Conservation (phyloP, 2,329 filamentous ascomycete species). For the Blumeria hordei region DNA sequence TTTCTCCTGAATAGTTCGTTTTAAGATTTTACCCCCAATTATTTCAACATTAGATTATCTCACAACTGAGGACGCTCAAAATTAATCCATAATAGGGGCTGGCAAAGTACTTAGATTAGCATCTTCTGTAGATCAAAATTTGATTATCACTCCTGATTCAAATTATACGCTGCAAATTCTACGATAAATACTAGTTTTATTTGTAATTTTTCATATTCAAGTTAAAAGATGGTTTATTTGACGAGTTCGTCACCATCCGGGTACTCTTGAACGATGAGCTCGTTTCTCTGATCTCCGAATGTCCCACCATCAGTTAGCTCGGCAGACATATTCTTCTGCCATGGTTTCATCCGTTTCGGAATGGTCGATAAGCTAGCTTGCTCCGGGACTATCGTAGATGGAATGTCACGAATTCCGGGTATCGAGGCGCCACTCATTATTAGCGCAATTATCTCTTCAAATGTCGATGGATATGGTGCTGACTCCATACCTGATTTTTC, state of each 20-base stretch:
- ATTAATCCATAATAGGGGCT: too few species aligned
- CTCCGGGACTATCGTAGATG: conserved; percentile 50
- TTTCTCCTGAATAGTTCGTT: too few species aligned
- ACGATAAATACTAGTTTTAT: too few species aligned
- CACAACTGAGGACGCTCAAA: too few species aligned
- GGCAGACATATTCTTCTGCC: conserved; percentile 38
- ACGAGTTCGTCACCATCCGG: neutral
- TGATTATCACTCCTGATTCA: too few species aligned
- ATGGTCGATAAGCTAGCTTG: conserved; percentile 24
- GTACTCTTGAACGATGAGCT: conserved; percentile 10
- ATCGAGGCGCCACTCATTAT: conserved; percentile 64
- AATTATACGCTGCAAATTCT: too few species aligned
- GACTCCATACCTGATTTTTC: neutral
- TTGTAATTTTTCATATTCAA: too few species aligned
- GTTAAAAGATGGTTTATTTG: neutral
- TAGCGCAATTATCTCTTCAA: conserved; percentile 66
- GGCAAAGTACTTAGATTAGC: too few species aligned
- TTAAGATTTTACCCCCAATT: too few species aligned
- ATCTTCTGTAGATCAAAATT: too few species aligned
- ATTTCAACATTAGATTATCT: too few species aligned
- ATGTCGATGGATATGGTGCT: conserved; percentile 57
- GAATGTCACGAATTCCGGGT: conserved; percentile 70
- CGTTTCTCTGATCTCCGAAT: conserved; percentile 12
- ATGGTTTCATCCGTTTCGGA: conserved; percentile 36
- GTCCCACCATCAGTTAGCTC: conserved; percentile 11